A percentile compares a stretch with the other conserved stretches of the same genome.
These are phyloP conservation scores for Fusarium scirpi DNA, from an alignment of 2,329 filamentous ascomycete species.

Conservation along the genomic window DNA sequence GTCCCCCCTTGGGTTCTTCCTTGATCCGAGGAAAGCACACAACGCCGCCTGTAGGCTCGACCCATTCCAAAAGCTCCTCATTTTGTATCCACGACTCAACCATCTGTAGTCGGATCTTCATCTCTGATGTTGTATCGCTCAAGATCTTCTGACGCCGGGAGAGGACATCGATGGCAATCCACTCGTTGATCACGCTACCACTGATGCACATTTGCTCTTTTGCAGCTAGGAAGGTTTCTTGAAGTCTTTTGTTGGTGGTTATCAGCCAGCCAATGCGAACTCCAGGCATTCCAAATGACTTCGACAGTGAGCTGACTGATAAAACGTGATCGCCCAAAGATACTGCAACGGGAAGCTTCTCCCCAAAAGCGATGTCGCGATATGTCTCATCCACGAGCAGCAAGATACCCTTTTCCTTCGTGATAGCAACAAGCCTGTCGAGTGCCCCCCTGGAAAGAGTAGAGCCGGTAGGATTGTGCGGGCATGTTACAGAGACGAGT, in stretches of 20 bases:
- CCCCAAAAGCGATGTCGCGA: background rate
- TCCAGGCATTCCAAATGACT: background rate
- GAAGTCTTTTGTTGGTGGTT: background rate
- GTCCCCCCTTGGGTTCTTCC: background rate
- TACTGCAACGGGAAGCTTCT: background rate
- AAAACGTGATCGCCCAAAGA: background rate
- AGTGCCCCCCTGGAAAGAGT: background rate
- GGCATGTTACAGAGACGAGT: background rate
- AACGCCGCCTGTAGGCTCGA: conserved; percentile 3
- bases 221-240: background rate
- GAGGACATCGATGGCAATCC: background rate
- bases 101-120: background rate
- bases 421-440: background rate
- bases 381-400: conserved; percentile 1
- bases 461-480: background rate
- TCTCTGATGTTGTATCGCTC: background rate
- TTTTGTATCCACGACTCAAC: background rate
- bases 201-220: conserved; percentile 10
- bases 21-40: background rate
- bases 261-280: background rate
- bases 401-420: background rate
- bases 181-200: conserved; percentile 5
- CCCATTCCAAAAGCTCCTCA: conserved; percentile 5
- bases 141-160: background rate
- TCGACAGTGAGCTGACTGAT: background rate